Evolutionary conservation across 2,329 filamentous ascomycete species (phyloP).

Genomic region (Blastomyces silverae): DNA sequence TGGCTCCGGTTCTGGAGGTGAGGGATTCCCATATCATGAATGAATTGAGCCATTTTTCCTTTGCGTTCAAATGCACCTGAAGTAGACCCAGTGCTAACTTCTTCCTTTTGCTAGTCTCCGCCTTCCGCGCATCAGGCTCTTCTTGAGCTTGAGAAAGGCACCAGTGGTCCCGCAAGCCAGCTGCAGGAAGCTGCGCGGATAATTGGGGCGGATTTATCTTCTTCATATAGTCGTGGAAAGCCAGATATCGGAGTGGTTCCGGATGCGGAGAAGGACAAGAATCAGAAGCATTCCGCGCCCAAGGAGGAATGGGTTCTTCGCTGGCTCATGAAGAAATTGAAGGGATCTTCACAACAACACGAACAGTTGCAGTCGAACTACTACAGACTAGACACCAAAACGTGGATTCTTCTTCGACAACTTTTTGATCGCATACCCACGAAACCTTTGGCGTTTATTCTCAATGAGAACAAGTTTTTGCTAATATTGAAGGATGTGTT

Average conservation of each 20-base stretch:
- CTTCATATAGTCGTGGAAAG: constrained; percentile 24
- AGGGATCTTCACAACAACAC: constrained; percentile 34
- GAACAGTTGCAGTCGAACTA: constrained; percentile 30
- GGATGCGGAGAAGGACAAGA: neutral
- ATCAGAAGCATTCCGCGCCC: constrained; percentile 28
- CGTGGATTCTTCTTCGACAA: constrained; percentile 55
- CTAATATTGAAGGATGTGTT: constrained; percentile 59
- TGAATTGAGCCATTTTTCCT: neutral
- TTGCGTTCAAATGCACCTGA: neutral
- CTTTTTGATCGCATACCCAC: constrained; percentile 62
- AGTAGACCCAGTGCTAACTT: constrained; percentile 10
- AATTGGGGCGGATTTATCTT: constrained; percentile 36
- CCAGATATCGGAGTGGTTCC: neutral
- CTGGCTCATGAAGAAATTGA: constrained; percentile 59
- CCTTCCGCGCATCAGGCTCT: constrained; percentile 41
- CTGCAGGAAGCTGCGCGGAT: constrained; percentile 41
- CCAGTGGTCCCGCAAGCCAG: constrained; percentile 34
- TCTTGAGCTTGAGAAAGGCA: constrained; percentile 42
- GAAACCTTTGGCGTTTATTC: constrained; percentile 61
- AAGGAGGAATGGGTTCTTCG: constrained; percentile 61
- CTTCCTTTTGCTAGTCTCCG: constrained; percentile 28
- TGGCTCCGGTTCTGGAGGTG: constrained; percentile 36
- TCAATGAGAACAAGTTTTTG: constrained; percentile 64
- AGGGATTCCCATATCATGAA: constrained; percentile 19
- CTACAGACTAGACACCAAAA: constrained; percentile 40